Base-by-base conservation (phyloP, 768 basidiomycete genomes). In the Pisolithus sp. region DNA sequence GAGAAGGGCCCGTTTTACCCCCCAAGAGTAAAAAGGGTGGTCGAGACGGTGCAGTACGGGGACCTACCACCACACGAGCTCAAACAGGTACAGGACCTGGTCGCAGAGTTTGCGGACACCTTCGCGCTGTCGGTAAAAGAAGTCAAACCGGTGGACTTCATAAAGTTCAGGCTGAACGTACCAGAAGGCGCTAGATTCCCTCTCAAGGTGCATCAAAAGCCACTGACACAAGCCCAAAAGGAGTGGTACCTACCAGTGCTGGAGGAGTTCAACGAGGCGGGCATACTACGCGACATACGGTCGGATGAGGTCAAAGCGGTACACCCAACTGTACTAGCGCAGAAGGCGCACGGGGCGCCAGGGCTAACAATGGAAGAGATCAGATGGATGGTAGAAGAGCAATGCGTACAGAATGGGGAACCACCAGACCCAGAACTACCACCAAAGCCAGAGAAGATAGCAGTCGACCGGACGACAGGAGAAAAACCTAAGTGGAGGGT, bases 51-150 rank as follows among this genome's bases (percentile, higher is more conserved):
- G 8, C 46, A 43, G 1, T 59, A 73, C 2, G 73, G 72, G 0
- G 7, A 13, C 0, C 46, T 76, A 0, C 57, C 60, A 0, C 23
- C 39, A 2, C 57, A 52, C 1, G 56, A 77, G 48, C 47, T 53
- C 2, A 17, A 12, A 3, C 15, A 53, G 12, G 67, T 74, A 0
- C 18, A 40, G 0, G 49, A 31, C 0, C 46, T 74, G 2, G 31
- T 76, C 0, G 36, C 5, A 0, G 51, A 68, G 44, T 74, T 62
- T 47, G 71, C 75, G 0, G 72, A 76, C 53, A 57, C 64, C 23
- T 78, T 74, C 49, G 72, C 73, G 5, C 55, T 75, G 1, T 65
- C 69, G 0, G 55, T 75, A 9, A 61, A 65, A 21, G 72, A 78
- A 50, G 74, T 77, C 2, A 46, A 42, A 1, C 54, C 59, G 0